Evolutionary conservation across 2,329 filamentous ascomycete species (phyloP).

Genomic region (Escovopsis sp.): DNA sequence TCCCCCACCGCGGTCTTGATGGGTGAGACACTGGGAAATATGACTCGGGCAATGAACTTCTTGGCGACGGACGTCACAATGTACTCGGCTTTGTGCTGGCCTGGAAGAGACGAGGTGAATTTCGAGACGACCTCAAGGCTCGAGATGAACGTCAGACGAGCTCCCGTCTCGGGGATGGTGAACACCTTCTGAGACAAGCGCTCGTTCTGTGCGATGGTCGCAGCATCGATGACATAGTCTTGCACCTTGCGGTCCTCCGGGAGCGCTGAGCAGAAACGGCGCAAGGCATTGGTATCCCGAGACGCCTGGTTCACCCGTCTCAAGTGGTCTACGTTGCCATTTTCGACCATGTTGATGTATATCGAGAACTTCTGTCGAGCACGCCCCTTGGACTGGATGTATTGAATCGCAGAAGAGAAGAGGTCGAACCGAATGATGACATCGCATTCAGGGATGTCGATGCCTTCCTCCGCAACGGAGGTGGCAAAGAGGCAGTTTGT

Average conservation of each 20-base stretch:
- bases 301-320: constrained; percentile 44
- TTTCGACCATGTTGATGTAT: constrained; percentile 75
- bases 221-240: constrained; percentile 10
- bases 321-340: constrained; percentile 46
- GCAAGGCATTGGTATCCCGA: constrained; percentile 47
- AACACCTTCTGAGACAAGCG: constrained; percentile 32
- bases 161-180: constrained; percentile 51
- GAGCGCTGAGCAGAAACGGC: constrained; percentile 60
- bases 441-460: constrained; percentile 55
- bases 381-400: constrained; percentile 82
- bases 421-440: constrained; percentile 67
- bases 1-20: constrained; percentile 51
- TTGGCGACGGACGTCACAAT: constrained; percentile 39
- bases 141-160: constrained; percentile 64
- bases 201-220: constrained; percentile 9
- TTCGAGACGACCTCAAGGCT: constrained; percentile 57
- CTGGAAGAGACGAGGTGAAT: constrained; percentile 52
- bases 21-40: constrained; percentile 62
- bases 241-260: constrained; percentile 52
- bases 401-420: constrained; percentile 82
- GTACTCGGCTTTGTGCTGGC: constrained; percentile 38
- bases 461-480: constrained; percentile 51
- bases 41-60: constrained; percentile 61
- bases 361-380: constrained; percentile 65
- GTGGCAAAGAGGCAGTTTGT: constrained; percentile 53